phyloP scores from a whole-genome alignment of 805 yeast genomes.

The Yamadazyma laniorum region DNA sequence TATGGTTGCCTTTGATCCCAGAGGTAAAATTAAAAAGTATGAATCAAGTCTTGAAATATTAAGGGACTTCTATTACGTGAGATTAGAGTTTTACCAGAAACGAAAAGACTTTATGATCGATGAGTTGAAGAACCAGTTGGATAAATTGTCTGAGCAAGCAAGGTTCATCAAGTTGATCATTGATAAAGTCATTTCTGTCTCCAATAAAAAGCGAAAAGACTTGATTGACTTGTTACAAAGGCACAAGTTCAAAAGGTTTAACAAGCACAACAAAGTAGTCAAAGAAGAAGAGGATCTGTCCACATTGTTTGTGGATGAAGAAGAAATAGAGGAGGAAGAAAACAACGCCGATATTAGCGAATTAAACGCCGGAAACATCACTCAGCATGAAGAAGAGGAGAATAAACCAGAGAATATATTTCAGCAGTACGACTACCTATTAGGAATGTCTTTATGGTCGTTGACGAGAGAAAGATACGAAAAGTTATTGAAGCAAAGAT shows the following conservation, averaged over 20 bases:
- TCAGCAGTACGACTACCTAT: conserved; percentile 77
- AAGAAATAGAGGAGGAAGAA: conserved; percentile 43
- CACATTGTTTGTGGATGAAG: conserved; percentile 30
- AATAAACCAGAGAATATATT: conserved; percentile 52
- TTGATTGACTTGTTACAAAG: conserved; percentile 62
- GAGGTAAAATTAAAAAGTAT: conserved; percentile 83
- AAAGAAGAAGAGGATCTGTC: conserved; percentile 33
- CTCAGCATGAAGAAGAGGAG: conserved; percentile 30
- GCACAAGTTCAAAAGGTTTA: conserved; percentile 73
- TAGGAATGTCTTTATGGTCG: conserved; percentile 93
- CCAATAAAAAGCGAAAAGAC: conserved; percentile 67
- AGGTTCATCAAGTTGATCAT: conserved; percentile 88
- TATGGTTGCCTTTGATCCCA: conserved; percentile 94
- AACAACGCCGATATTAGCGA: conserved; percentile 35
- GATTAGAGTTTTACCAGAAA: conserved; percentile 86
- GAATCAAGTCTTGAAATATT: conserved; percentile 73
- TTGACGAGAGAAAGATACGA: conserved; percentile 88
- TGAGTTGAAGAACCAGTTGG: conserved; percentile 70
- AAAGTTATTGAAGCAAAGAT: conserved; percentile 68
- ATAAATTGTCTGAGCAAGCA: conserved; percentile 77
- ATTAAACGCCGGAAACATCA: conserved; percentile 25
- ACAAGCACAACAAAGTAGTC: conserved; percentile 64
- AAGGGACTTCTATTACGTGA: conserved; percentile 77
- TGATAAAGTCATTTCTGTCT: conserved; percentile 64
- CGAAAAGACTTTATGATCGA: conserved; percentile 79